phyloP scores from a whole-genome alignment of 2,329 filamentous ascomycete genomes.

The Alternaria conjuncta region DNA sequence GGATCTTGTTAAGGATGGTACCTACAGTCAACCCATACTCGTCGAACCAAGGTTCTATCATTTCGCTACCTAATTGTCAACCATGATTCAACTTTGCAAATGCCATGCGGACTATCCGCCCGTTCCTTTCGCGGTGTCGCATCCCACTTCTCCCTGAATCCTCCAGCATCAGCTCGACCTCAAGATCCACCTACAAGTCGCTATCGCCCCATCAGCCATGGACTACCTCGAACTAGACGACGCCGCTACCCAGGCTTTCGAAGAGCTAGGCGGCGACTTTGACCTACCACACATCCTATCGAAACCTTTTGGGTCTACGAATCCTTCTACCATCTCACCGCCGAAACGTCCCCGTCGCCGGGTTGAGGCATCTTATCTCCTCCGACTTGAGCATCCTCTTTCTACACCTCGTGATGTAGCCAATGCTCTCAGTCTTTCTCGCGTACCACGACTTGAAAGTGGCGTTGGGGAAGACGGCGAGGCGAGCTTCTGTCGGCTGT shows the following conservation, averaged over 20 bases:
- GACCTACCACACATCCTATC: not conserved
- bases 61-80: not conserved
- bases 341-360: conserved; percentile 1
- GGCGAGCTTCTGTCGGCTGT: conserved; percentile 4
- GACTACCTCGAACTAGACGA: conserved; percentile 16
- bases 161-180: not conserved
- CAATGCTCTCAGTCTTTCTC: not conserved
- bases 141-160: not conserved
- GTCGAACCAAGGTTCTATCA: not conserved
- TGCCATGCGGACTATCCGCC: not conserved
- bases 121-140: not conserved
- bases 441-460: conserved; percentile 2
- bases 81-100: not conserved
- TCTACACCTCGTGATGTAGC: not conserved
- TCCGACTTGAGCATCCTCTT: conserved; percentile 3
- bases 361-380: not conserved
- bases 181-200: not conserved
- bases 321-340: not conserved
- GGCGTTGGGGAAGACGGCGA: conserved; percentile 8
- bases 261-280: conserved; percentile 1
- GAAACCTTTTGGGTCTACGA: not conserved
- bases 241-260: not conserved
- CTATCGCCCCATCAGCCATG: not conserved
- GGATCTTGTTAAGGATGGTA: not conserved
- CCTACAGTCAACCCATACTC: not conserved